Percentiles rank a stretch among this genome's conserved stretches.
Evolutionary conservation across 805 yeast genomes (phyloP).

Genomic region (Hanseniaspora mollemarum): DNA sequence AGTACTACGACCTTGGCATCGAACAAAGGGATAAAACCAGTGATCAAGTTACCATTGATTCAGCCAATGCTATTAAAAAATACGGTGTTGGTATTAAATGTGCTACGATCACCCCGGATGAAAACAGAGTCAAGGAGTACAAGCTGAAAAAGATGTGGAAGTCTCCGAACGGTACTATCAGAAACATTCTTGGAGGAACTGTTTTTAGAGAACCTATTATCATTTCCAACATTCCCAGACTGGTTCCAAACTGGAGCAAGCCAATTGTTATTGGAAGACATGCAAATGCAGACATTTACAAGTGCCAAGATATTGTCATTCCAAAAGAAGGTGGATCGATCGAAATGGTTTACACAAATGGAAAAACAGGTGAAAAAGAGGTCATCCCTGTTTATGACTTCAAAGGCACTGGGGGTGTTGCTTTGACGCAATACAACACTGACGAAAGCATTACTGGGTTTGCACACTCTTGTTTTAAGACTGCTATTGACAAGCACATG

Average conservation of each 20-base stretch:
- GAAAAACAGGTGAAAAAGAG: constrained; percentile 33
- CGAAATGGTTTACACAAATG: constrained; percentile 55
- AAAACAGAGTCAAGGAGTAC: constrained; percentile 65
- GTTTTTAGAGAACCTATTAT: constrained; percentile 78
- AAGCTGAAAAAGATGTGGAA: constrained; percentile 70
- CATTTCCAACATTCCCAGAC: constrained; percentile 63
- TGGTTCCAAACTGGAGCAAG: constrained; percentile 69
- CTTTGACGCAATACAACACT: constrained; percentile 73
- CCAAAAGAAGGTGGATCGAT: constrained; percentile 52
- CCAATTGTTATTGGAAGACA: constrained; percentile 81
- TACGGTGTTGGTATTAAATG: constrained; percentile 75
- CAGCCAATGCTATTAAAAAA: constrained; percentile 62
- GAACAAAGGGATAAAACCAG: constrained; percentile 57
- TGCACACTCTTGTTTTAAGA: constrained; percentile 68
- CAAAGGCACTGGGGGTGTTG: constrained; percentile 55
- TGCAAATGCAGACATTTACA: constrained; percentile 76
- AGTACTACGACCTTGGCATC: constrained; percentile 64
- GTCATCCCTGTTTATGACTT: constrained; percentile 47
- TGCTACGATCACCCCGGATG: constrained; percentile 80
- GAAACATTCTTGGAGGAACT: constrained; percentile 72
- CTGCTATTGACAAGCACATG: constrained; percentile 53
- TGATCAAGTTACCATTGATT: constrained; percentile 65
- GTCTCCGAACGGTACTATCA: constrained; percentile 74
- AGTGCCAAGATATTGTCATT: constrained; percentile 62
- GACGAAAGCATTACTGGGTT: constrained; percentile 66